Evolutionary conservation across 78 protist genomes (phyloP).

Genomic region (Cavenderia fasciculata): DNA sequence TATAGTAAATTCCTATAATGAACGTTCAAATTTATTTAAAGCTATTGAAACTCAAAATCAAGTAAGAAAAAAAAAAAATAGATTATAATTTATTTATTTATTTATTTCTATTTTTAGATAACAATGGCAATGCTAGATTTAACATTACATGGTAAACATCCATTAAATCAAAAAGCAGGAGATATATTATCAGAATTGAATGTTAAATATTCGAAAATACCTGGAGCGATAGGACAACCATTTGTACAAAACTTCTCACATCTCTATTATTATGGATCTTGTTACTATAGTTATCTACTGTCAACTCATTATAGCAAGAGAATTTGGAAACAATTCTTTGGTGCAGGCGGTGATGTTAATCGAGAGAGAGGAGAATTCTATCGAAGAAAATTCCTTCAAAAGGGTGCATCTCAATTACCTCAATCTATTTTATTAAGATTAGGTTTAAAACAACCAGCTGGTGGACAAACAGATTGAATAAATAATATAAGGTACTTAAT

Average conservation of each 20-base stretch:
- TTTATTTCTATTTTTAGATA: slow-evolving; percentile 7
- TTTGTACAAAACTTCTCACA: slow-evolving; percentile 10
- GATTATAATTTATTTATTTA: too few relatives aligned
- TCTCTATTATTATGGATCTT: slow-evolving; percentile 50
- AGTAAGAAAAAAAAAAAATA: not conserved
- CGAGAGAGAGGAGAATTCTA: slow-evolving; percentile 8
- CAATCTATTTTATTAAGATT: slow-evolving; percentile 15
- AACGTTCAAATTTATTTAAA: not conserved
- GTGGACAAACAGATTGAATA: too few relatives aligned
- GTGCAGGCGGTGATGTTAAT: not conserved
- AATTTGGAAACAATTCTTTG: slow-evolving; percentile 39
- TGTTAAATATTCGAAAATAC: slow-evolving; percentile 8
- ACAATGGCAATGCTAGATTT: slow-evolving; percentile 19
- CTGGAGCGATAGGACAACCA: not conserved
- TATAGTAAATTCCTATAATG: slow-evolving; percentile 3
- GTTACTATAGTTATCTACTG: slow-evolving; percentile 47
- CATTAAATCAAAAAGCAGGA: not conserved
- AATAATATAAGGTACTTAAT: too few relatives aligned
- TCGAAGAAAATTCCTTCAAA: slow-evolving; percentile 26
- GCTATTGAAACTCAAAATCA: slow-evolving; percentile 55
- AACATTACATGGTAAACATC: slow-evolving; percentile 9
- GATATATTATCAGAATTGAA: not conserved
- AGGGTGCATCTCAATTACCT: slow-evolving; percentile 31
- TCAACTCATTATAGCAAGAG: not conserved
- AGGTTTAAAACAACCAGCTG: too few relatives aligned